These are phyloP conservation scores for Fusarium veterinarium DNA, from an alignment of 2,329 filamentous ascomycete genomes.

Conservation along the genomic window DNA sequence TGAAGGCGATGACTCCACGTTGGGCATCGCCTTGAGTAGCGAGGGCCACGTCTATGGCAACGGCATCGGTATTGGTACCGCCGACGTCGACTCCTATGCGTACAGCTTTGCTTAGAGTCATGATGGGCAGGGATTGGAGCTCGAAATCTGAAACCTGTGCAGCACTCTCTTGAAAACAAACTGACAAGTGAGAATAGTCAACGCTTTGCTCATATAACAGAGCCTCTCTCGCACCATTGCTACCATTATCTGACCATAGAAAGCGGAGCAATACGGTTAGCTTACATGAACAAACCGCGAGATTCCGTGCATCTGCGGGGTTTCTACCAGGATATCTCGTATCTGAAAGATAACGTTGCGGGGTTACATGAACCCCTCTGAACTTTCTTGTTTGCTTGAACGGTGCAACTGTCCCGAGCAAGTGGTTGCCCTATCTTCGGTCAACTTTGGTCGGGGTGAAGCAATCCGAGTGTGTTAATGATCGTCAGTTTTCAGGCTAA, in stretches of 20 bases:
- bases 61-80: conserved; percentile 30
- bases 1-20: conserved; percentile 5
- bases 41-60: conserved; percentile 2
- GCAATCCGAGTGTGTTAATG: neutral
- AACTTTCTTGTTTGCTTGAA: no score
- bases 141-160: accelerated
- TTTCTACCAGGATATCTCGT: neutral
- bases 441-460: neutral
- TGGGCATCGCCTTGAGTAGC: neutral
- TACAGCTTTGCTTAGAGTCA: neutral
- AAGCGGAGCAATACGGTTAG: neutral
- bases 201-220: neutral
- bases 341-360: neutral
- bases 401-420: neutral
- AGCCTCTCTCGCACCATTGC: no score
- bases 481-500: neutral
- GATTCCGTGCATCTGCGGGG: neutral
- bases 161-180: accelerated
- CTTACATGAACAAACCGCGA: neutral
- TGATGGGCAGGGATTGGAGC: accelerated
- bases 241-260: neutral
- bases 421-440: neutral
- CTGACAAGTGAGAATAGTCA: accelerated
- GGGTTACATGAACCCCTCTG: neutral
- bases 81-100: neutral